Percentiles rank a stretch among this genome's conserved stretches.
These are phyloP conservation scores for Neurospora crassa DNA, from an alignment of 2,329 filamentous ascomycete species.

Conservation along the genomic window DNA sequence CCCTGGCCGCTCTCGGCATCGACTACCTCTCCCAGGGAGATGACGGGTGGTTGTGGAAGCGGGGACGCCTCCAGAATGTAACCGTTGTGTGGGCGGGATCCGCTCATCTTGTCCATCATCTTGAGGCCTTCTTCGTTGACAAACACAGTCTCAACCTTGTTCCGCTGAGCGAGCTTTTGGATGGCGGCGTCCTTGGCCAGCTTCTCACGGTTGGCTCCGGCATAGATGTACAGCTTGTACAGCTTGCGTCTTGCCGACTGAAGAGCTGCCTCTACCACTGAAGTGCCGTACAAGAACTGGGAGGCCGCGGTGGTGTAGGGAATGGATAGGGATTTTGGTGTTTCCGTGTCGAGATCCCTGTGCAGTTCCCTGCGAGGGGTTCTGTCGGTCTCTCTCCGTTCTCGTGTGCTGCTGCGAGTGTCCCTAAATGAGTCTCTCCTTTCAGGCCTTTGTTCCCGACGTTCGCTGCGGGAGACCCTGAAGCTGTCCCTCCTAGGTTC, in stretches of 20 bases:
- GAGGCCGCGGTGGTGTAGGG: slow-evolving; percentile 74
- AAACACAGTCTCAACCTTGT: slow-evolving; percentile 44
- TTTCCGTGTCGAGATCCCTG: not conserved
- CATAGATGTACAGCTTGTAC: slow-evolving; percentile 76
- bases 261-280: slow-evolving; percentile 72
- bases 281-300: slow-evolving; percentile 81
- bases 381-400: not conserved
- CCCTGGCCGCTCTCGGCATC: slow-evolving; percentile 30
- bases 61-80: slow-evolving; percentile 80
- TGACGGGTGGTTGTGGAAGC: slow-evolving; percentile 62
- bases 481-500: not conserved
- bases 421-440: not conserved
- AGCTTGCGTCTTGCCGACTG: slow-evolving; percentile 56
- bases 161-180: slow-evolving; percentile 35
- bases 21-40: slow-evolving; percentile 39
- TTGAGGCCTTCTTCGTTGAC: slow-evolving; percentile 53
- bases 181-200: slow-evolving; percentile 25
- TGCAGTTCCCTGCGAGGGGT: slow-evolving; percentile 5
- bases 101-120: slow-evolving; percentile 75
- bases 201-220: slow-evolving; percentile 44
- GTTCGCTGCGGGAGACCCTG: not conserved
- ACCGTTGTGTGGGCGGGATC: slow-evolving; percentile 79
- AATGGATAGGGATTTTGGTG: slow-evolving; percentile 14
- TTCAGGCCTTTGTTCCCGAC: not conserved
- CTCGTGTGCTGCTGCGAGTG: not conserved